phyloP scores from a whole-genome alignment of 495 filamentous ascomycete species.

The Hypoxylon fragiforme region DNA sequence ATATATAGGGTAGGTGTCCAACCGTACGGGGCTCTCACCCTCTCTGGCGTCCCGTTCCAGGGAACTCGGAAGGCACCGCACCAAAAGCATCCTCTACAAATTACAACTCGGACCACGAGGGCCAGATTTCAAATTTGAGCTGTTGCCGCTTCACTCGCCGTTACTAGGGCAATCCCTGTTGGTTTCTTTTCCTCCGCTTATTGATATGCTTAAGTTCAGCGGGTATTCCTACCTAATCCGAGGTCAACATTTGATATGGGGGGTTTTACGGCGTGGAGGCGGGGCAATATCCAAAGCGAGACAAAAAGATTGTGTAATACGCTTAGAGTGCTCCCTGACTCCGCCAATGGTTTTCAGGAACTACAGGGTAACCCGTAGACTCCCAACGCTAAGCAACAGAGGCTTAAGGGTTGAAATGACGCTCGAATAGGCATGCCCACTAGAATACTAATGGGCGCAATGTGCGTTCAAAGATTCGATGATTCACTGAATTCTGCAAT shows the following conservation, averaged over 20 bases:
- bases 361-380: background rate
- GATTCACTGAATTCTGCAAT: background rate
- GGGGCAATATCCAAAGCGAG: background rate
- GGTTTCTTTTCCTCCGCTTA: background rate
- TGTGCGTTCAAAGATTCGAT: background rate
- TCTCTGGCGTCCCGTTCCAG: background rate
- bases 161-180: background rate
- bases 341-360: background rate
- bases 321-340: background rate
- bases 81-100: background rate
- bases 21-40: background rate
- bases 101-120: background rate
- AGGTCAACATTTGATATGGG: background rate
- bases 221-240: background rate
- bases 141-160: background rate
- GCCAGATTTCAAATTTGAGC: background rate
- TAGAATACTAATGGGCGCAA: background rate
- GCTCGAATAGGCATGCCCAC: background rate
- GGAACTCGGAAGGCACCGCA: background rate
- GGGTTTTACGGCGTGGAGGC: background rate
- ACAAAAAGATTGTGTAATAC: background rate
- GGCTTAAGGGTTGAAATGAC: background rate
- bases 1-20: background rate
- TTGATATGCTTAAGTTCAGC: background rate
- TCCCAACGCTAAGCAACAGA: background rate